Evolutionary conservation across 306 rosid species (phyloP), one percentile per base, ranked within the genome.

Genomic region (Sophora flavescens): DNA sequence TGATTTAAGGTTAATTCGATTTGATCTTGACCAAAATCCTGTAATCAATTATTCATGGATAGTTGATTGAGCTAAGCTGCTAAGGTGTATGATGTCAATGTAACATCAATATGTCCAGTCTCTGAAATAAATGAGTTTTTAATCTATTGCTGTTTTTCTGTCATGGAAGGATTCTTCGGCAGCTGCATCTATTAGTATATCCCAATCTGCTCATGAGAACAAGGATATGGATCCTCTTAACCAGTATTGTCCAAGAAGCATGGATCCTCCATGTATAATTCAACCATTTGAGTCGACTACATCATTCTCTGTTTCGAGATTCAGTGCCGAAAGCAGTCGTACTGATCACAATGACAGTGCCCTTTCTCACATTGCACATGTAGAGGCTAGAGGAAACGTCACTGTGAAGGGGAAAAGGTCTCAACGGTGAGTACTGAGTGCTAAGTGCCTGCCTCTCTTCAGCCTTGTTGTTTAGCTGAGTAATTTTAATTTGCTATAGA

Each of bases 151-250:
- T 78, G 13, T 52, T 68, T 78, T 80, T 81, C 39, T 81, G 41
- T 54, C 78, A 64, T 85, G 88, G 61, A 87, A 93, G 96, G 93
- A 83, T 59, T 84, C 86, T 72, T 87, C 82, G 0, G 88, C 66
- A 56, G 84, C 83, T 35, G 86, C 83, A 12, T 77, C 87, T 35
- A 9, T 82, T 45, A 60, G 60, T 68, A 18, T 88, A 48, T 74
- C 52, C 59, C 75, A 17, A 14, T 76, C 80, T 22, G 75, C 79
- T 76, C 72, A 17, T 44, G 83, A 65, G 76, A 82, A 76, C 66
- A 70, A 77, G 68, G 87, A 83, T 79, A 73, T 38, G 15, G 48
- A 54, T 54, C 67, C 72, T 59, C 32, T 52, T 65, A 58, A 32
- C 44, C 80, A 69, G 79, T 75, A 50, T 33, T 68, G 45, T 73